Conservation (phyloP, 2,329 filamentous ascomycete species). For the Tolypocladium album region DNA sequence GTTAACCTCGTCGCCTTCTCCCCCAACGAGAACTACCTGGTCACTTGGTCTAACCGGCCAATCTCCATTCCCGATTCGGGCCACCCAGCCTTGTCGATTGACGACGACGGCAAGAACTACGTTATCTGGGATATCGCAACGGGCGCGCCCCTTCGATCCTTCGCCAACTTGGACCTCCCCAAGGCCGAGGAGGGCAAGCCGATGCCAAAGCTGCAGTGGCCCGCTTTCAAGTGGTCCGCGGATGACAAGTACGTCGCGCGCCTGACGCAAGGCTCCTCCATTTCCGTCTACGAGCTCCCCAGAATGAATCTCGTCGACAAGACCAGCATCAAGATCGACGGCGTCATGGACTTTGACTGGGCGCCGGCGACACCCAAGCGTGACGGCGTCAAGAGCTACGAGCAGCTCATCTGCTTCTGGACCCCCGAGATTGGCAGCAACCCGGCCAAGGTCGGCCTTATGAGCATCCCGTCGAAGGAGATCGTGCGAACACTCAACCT, state of each 20-base stretch:
- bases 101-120: constrained; percentile 99
- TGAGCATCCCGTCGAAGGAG: constrained; percentile 93
- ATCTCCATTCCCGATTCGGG: constrained; percentile 85
- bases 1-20: constrained; percentile 97
- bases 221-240: constrained; percentile 97
- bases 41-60: constrained; percentile 92
- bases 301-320: constrained; percentile 86
- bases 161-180: constrained; percentile 77
- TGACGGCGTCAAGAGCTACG: constrained; percentile 80
- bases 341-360: constrained; percentile 97
- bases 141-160: constrained; percentile 81
- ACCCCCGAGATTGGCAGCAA: constrained; percentile 97
- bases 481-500: constrained; percentile 90
- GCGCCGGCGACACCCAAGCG: constrained; percentile 72
- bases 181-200: constrained; percentile 49
- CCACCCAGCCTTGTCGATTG: constrained; percentile 71
- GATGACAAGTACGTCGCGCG: constrained; percentile 96
- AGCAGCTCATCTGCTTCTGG: constrained; percentile 98
- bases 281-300: constrained; percentile 83
- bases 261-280: constrained; percentile 76
- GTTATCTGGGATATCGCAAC: constrained; percentile 96
- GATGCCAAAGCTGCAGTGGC: constrained; percentile 86
- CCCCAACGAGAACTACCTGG: constrained; percentile 81
- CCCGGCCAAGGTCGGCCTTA: constrained; percentile 90
- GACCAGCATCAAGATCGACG: constrained; percentile 90